Evolutionary conservation across 441 rosid genomes (phyloP).

Genomic region (Melastoma candidum): DNA sequence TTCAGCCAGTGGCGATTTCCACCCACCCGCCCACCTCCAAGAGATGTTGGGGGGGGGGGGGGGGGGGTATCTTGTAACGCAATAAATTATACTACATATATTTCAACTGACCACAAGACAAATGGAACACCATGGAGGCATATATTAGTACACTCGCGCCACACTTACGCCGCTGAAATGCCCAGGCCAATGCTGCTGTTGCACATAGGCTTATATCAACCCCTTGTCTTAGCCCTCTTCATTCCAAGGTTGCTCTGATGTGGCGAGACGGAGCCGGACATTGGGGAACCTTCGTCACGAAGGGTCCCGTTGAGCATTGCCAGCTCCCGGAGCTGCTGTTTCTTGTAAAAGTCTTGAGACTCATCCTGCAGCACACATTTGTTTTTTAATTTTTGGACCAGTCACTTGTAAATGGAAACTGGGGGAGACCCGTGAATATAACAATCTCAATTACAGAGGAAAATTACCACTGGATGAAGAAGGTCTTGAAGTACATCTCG

Average conservation of each 20-base stretch:
- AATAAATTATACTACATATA: no score
- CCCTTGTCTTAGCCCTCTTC: slow-evolving; percentile 96
- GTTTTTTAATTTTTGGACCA: not conserved
- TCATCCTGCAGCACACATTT: slow-evolving; percentile 44
- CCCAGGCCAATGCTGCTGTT: no score
- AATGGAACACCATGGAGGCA: no score
- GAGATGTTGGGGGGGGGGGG: no score
- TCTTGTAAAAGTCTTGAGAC: slow-evolving; percentile 90
- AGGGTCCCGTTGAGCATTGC: slow-evolving; percentile 91
- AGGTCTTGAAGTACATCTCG: slow-evolving; percentile 88
- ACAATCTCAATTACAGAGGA: not conserved
- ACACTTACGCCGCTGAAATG: no score
- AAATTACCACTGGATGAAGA: slow-evolving; percentile 71
- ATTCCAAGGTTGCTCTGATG: slow-evolving; percentile 84
- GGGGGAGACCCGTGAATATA: no score
- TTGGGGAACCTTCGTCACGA: slow-evolving; percentile 90
- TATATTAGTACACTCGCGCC: no score
- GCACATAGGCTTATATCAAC: slow-evolving; percentile 20
- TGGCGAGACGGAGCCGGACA: slow-evolving; percentile 92
- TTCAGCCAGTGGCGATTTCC: no score
- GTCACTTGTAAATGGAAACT: no score
- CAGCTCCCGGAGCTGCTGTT: slow-evolving; percentile 90
- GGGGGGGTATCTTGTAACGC: no score
- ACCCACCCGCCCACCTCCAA: no score
- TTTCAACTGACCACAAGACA: no score